Conservation (phyloP, 2,329 filamentous ascomycete species). For the Colletotrichum gloeosporioides region DNA sequence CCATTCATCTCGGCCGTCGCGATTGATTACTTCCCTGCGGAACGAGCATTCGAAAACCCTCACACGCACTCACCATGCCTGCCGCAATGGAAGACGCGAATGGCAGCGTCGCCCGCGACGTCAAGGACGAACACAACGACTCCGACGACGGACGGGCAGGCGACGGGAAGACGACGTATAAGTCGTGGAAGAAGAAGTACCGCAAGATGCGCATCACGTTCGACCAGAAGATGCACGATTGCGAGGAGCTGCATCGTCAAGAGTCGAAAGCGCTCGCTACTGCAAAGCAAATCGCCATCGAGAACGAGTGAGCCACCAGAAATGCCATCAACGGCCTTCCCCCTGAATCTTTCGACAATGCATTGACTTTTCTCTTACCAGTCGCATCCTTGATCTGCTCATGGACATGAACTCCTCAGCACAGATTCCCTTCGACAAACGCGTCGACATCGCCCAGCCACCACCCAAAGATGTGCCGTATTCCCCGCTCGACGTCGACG, state of each 20-base stretch:
- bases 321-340: conserved; percentile 2
- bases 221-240: conserved; percentile 78
- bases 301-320: conserved; percentile 80
- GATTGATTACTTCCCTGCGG: background rate
- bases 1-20: background rate
- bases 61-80: background rate
- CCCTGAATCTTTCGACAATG: background rate
- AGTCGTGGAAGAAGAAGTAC: conserved; percentile 91
- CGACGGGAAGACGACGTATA: conserved; percentile 61
- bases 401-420: conserved; percentile 87
- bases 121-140: conserved; percentile 48
- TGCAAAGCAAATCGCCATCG: conserved; percentile 82
- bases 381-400: conserved; percentile 86
- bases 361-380: conserved; percentile 40
- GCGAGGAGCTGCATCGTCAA: conserved; percentile 81
- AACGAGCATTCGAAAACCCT: background rate
- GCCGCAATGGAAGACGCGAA: conserved; percentile 33
- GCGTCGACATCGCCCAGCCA: conserved; percentile 71
- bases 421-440: conserved; percentile 76
- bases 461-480: conserved; percentile 46
- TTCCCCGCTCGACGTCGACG: conserved; percentile 35
- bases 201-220: conserved; percentile 86
- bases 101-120: conserved; percentile 30
- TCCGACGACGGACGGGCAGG: conserved; percentile 37
- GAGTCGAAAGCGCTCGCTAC: conserved; percentile 83